phyloP scores from a whole-genome alignment of 192 early-diverging fungal genomes.

The Podila epigama region DNA sequence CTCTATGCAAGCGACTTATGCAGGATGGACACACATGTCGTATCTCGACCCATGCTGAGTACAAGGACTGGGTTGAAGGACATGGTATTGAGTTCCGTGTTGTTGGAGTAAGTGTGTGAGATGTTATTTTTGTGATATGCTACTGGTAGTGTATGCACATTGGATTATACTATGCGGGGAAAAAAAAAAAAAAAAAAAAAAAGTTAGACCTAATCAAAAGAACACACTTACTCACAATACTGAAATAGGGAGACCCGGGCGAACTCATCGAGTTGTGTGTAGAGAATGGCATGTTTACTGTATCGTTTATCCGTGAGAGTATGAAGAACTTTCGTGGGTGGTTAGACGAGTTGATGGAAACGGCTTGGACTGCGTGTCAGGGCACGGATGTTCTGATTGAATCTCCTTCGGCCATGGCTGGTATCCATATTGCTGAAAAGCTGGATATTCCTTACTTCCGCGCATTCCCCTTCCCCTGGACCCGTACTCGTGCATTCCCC shows the following conservation, averaged over 20 bases:
- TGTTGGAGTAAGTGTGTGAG: conserved; percentile 65
- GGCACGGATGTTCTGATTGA: conserved; percentile 74
- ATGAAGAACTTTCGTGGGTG: conserved; percentile 67
- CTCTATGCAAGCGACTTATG: conserved; percentile 70
- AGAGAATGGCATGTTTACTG: conserved; percentile 73
- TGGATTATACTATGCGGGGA: no score
- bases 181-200: no score
- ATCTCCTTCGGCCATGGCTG: conserved; percentile 70
- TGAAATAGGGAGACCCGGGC: conserved; percentile 37
- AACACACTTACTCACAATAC: not conserved
- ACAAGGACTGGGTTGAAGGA: conserved; percentile 66
- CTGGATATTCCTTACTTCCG: conserved; percentile 68
- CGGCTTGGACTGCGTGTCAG: conserved; percentile 64
- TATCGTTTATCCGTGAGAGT: conserved; percentile 66
- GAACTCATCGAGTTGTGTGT: conserved; percentile 62
- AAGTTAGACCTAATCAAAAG: no score
- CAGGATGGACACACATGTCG: conserved; percentile 68
- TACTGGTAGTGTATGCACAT: no score
- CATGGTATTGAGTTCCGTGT: conserved; percentile 74
- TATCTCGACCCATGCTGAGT: conserved; percentile 75
- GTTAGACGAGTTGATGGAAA: conserved; percentile 66
- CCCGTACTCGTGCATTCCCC: conserved; percentile 73
- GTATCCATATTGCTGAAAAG: conserved; percentile 74
- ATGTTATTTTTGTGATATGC: not conserved
- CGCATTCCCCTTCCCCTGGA: conserved; percentile 81